Evolutionary conservation across 345 rosid species (phyloP).

Genomic region (Brassica rapa): DNA sequence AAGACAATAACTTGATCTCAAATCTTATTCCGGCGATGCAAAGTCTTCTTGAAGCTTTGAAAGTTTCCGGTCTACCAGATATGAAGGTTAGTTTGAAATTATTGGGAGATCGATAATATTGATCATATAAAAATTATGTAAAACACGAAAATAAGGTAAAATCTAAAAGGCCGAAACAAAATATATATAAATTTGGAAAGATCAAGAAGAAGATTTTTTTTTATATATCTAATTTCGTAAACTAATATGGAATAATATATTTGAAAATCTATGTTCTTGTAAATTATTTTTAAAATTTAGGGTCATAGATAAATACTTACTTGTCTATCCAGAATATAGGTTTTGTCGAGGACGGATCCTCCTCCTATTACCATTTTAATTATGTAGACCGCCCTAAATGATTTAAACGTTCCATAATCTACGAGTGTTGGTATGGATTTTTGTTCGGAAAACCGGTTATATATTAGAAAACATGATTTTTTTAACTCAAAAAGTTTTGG

Average conservation of each 20-base stretch:
- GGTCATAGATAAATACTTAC: background rate
- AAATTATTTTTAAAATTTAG: background rate
- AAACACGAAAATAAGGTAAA: no score
- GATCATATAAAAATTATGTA: no score
- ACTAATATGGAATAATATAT: no score
- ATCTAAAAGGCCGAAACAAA: no score
- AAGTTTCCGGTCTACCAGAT: constrained; percentile 45
- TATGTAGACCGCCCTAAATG: background rate
- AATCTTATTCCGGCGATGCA: constrained; percentile 69
- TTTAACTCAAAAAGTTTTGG: no score
- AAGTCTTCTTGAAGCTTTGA: constrained; percentile 49
- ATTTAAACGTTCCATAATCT: background rate
- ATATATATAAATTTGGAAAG: no score
- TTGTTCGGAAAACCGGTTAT: background rate
- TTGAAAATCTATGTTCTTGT: background rate
- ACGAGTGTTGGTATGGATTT: background rate
- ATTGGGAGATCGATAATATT: no score
- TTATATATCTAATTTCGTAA: no score
- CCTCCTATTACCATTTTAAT: background rate
- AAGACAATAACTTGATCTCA: constrained; percentile 37
- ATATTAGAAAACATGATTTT: background rate
- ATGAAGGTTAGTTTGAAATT: constrained; percentile 46
- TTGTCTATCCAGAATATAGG: background rate
- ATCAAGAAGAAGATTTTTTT: no score
- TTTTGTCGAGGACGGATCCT: background rate